Evolutionary conservation across 768 basidiomycete genomes (phyloP).

Genomic region (Hydnomerulius pinastri): DNA sequence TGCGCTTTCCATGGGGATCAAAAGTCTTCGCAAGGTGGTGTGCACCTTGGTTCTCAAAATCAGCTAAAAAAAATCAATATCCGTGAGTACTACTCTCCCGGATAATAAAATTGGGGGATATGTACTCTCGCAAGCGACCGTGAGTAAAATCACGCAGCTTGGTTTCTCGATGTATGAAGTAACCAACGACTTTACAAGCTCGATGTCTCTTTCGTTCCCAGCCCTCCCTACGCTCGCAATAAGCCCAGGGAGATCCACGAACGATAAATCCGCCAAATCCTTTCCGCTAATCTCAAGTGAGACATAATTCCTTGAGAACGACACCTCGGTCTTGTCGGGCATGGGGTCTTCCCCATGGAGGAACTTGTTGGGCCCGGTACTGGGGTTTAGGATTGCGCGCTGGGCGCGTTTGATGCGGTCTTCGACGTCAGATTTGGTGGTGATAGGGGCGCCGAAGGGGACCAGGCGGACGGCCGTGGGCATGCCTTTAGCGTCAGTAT

Average conservation of each 20-base stretch:
- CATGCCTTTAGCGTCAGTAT: slow-evolving; percentile 37
- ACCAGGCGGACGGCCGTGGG: slow-evolving; percentile 38
- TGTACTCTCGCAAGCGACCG: slow-evolving; percentile 43
- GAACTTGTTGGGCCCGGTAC: slow-evolving; percentile 1
- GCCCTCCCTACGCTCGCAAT: slow-evolving; percentile 51
- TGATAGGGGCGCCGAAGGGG: slow-evolving; percentile 47
- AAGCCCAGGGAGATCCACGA: slow-evolving; percentile 60
- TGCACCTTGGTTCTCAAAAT: slow-evolving; percentile 73
- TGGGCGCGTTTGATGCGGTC: slow-evolving; percentile 64
- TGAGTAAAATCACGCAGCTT: slow-evolving; percentile 65
- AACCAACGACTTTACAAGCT: slow-evolving; percentile 57
- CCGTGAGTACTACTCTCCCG: no score
- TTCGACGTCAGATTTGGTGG: slow-evolving; percentile 53
- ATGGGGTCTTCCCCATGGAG: background rate
- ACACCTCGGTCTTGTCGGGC: slow-evolving; percentile 5
- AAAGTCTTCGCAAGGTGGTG: slow-evolving; percentile 53
- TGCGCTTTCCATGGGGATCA: slow-evolving; percentile 60
- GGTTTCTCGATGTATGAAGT: slow-evolving; percentile 56
- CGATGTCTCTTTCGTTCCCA: slow-evolving; percentile 53
- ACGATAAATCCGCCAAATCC: slow-evolving; percentile 58
- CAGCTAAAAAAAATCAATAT: no score
- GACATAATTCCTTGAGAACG: slow-evolving; percentile 54
- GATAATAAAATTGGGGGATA: background rate
- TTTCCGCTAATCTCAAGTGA: slow-evolving; percentile 56
- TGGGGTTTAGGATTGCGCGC: slow-evolving; percentile 59